Base-by-base conservation (phyloP, 495 filamentous ascomycete genomes). In the Neurospora africana region DNA sequence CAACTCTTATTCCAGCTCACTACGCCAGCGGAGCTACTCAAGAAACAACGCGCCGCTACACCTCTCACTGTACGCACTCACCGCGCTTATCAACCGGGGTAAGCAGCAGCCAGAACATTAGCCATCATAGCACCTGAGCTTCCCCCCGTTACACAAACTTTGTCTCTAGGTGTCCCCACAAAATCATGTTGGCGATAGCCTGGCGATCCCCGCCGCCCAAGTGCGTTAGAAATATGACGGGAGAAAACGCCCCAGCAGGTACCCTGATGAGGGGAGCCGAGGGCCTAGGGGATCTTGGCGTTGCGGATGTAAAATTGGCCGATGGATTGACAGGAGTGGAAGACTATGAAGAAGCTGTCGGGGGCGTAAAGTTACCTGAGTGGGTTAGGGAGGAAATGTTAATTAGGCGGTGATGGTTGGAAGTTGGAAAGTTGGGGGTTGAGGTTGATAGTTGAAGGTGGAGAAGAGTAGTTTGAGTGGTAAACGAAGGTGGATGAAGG, bases 161-260 rank as follows among this genome's bases (percentile, higher is more conserved):
- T 30, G 1, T 30, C 30, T 30, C 30, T 30, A 1, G 30, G 30
- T 3, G 30, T 33, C 30, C 75, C 74, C 79, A 79, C 30, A 78
- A 43, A 70, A 83, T 79, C 81, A 84, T 84, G 72, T 83, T 84
- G 5, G 82, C 76, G 27, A 84, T 82, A 38, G 81, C 81, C 70
- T 82, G n/a, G 78, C 21, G 74, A 73, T 83, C 82, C 4, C 81
- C 82, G 0, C 82, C 82, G 41, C 82, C 82, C 5, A 75, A 70
- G 70, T 79, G 76, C 9, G 73, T 76, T 23, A 83, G 80, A 0
- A 85, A 83, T 13, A n/a, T 76, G 73, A 39, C 82, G 77, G 11
- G 82, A 85, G n/a, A 82, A 82, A 37, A 89, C 86, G 71, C 90
- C 88, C 87, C 87, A 91, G 80, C 88, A 90, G 19, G 80, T 84